These are phyloP conservation scores for Trichoderma sp. DNA, from an alignment of 2,329 filamentous ascomycete species.

Conservation along the genomic window DNA sequence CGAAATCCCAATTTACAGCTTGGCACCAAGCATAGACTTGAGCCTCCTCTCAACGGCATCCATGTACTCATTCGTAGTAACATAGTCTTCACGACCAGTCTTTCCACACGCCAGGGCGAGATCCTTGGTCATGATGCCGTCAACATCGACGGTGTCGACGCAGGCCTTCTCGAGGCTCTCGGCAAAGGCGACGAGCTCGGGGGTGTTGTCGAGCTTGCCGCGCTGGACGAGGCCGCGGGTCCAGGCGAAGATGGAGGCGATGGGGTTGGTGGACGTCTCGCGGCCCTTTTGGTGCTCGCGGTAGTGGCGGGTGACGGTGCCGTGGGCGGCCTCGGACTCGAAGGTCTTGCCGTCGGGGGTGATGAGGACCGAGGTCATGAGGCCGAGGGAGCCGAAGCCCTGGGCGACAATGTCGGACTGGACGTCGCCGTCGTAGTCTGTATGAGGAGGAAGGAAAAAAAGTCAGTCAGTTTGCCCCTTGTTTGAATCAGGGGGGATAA, in stretches of 20 bases:
- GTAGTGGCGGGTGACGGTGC: slow-evolving; percentile 97
- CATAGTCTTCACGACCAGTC: slow-evolving; percentile 78
- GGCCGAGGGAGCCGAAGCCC: slow-evolving; percentile 94
- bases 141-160: slow-evolving; percentile 87
- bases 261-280: slow-evolving; percentile 97
- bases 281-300: slow-evolving; percentile 98
- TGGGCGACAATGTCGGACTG: slow-evolving; percentile 98
- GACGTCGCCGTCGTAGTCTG: slow-evolving; percentile 98
- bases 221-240: slow-evolving; percentile 91
- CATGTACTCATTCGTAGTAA: slow-evolving; percentile 89
- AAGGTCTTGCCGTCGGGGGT: slow-evolving; percentile 96
- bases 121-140: slow-evolving; percentile 99
- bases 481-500: background rate
- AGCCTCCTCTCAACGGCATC: slow-evolving; percentile 88
- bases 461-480: background rate
- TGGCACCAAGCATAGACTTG: slow-evolving; percentile 64
- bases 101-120: slow-evolving; percentile 92
- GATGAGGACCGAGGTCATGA: slow-evolving; percentile 97
- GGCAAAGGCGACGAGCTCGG: slow-evolving; percentile 86
- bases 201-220: slow-evolving; percentile 88
- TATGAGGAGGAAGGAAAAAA: background rate
- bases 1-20: slow-evolving; percentile 53
- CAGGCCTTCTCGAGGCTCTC: slow-evolving; percentile 91
- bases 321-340: slow-evolving; percentile 96
- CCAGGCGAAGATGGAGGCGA: slow-evolving; percentile 99